Conservation (phyloP, 2,329 filamentous ascomycete species). For the Calonectria pteridis region DNA sequence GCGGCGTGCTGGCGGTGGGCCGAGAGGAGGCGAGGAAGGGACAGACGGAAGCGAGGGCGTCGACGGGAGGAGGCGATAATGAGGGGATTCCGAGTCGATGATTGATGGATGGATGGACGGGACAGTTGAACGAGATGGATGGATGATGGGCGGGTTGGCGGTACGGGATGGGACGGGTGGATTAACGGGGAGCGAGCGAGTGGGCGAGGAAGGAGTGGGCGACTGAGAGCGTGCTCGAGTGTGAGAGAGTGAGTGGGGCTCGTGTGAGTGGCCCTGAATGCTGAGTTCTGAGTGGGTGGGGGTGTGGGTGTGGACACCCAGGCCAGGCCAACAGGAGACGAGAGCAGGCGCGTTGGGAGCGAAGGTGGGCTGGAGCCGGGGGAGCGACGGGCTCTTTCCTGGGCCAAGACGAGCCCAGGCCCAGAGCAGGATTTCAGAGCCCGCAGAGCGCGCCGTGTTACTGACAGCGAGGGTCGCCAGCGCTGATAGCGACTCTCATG, state of each 20-base stretch:
- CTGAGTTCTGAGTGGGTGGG: slow-evolving; percentile 25
- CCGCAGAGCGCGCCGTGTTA: neutral
- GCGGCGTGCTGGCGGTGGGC: neutral
- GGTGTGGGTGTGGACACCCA: neutral
- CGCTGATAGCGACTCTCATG: neutral
- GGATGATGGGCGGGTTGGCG: slow-evolving; percentile 8
- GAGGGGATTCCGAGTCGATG: slow-evolving; percentile 18
- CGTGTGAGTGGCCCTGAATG: slow-evolving; percentile 16
- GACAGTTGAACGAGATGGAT: slow-evolving; percentile 11
- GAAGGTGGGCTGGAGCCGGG: neutral
- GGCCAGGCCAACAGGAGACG: slow-evolving; percentile 39
- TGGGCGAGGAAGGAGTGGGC: neutral
- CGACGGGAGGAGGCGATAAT: slow-evolving; percentile 10
- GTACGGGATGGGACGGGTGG: slow-evolving; percentile 14
- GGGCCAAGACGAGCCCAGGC: neutral
- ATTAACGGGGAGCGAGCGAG: slow-evolving; percentile 16
- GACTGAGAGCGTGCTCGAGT: neutral
- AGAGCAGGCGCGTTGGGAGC: slow-evolving; percentile 20
- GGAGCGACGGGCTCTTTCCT: neutral
- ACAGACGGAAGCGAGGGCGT: neutral
- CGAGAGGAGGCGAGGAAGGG: slow-evolving; percentile 4
- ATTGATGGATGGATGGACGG: slow-evolving; percentile 10
- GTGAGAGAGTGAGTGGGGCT: slow-evolving; percentile 1
- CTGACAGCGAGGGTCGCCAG: neutral
- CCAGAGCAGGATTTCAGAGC: neutral